A percentile compares a stretch with the other conserved stretches of the same genome.
Evolutionary conservation across 1,284 basidiomycete species (phyloP).

Genomic region (Flammula alnicola): DNA sequence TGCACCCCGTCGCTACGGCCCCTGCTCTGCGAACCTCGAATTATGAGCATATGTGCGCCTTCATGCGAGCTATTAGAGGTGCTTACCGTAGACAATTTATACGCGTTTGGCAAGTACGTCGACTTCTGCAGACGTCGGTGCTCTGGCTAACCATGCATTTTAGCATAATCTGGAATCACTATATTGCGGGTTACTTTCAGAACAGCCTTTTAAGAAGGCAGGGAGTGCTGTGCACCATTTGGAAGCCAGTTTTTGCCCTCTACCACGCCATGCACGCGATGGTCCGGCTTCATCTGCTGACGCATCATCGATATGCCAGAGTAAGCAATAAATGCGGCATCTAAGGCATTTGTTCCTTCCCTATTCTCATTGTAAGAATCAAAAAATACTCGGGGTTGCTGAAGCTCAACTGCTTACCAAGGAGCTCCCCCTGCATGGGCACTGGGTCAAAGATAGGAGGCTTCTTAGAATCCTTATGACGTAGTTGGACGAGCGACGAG

Average conservation of each 20-base stretch:
- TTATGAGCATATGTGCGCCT: neutral
- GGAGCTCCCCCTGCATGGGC: slow-evolving; percentile 78
- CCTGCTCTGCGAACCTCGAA: slow-evolving; percentile 56
- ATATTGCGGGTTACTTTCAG: neutral
- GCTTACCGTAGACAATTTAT: slow-evolving; percentile 63
- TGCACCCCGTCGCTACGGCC: slow-evolving; percentile 71
- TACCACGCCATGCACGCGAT: slow-evolving; percentile 72
- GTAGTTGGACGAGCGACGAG: slow-evolving; percentile 1
- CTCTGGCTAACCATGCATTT: slow-evolving; percentile 71
- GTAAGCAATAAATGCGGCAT: slow-evolving; percentile 85
- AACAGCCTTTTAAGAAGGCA: neutral
- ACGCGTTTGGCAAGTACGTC: slow-evolving; percentile 53
- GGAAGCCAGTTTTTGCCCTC: slow-evolving; percentile 63
- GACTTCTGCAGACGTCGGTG: slow-evolving; percentile 63
- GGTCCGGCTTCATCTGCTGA: slow-evolving; percentile 70
- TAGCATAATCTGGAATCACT: slow-evolving; percentile 84
- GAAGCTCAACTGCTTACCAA: slow-evolving; percentile 41
- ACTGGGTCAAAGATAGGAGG: slow-evolving; percentile 37
- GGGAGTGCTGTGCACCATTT: slow-evolving; percentile 50
- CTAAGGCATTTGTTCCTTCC: slow-evolving; percentile 86
- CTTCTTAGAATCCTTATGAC: slow-evolving; percentile 1
- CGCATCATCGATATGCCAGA: slow-evolving; percentile 74
- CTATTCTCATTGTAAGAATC: slow-evolving; percentile 33
- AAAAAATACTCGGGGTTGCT: slow-evolving; percentile 3
- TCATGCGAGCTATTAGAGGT: too few relatives aligned